Evolutionary conservation across 2,329 filamentous ascomycete species (phyloP).

Genomic region (Colletotrichum caudatum): DNA sequence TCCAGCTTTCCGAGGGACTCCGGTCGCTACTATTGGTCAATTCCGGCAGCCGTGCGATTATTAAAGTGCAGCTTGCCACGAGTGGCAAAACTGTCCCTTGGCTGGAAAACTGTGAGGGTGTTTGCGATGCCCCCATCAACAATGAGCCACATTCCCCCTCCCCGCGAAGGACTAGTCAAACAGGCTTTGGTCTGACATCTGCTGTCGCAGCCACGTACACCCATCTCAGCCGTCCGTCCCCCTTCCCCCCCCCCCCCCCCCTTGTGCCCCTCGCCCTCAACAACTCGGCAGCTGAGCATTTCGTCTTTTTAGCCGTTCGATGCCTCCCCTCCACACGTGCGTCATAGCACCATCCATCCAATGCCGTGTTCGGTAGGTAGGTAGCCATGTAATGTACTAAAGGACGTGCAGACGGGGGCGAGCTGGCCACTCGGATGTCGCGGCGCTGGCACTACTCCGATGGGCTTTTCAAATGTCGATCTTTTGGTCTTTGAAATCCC

Average conservation of each 20-base stretch:
- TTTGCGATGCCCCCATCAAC: background rate
- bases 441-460: constrained; percentile 2
- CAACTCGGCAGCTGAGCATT: background rate
- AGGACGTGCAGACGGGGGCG: background rate
- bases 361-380: background rate
- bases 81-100: background rate
- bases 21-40: background rate
- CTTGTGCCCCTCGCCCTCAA: background rate
- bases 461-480: constrained; percentile 33
- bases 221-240: background rate
- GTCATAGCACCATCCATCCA: background rate
- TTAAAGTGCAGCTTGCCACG: background rate
- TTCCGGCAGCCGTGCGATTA: background rate
- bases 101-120: background rate
- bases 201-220: constrained; percentile 7
- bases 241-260: background rate
- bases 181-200: constrained; percentile 12
- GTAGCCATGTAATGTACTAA: too few species aligned
- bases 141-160: constrained; percentile 4
- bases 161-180: background rate
- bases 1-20: background rate
- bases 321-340: background rate
- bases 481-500: constrained; percentile 29
- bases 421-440: background rate
- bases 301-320: background rate